Evolutionary conservation across 768 basidiomycete genomes (phyloP).

Genomic region (Russula ochroleuca): DNA sequence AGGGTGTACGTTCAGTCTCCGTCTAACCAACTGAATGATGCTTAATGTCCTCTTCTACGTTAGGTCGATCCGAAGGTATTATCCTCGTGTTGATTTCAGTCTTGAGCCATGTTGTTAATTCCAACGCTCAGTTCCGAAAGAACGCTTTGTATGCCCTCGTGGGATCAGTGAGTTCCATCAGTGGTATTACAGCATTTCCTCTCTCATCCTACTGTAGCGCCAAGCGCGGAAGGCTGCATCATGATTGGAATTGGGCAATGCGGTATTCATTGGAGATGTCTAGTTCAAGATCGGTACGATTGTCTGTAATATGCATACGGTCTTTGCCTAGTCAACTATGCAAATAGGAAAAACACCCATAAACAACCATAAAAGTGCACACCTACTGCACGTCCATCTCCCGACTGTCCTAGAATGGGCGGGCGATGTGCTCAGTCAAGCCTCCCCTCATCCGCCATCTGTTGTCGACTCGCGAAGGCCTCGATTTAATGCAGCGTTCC

Average conservation of each 20-base stretch:
- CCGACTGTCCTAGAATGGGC: background rate
- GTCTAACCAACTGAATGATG: slow-evolving; percentile 33
- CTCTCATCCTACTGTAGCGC: slow-evolving; percentile 41
- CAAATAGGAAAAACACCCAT: slow-evolving; percentile 31
- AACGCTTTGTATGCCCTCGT: slow-evolving; percentile 68
- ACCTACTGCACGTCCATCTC: background rate
- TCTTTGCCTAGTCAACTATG: slow-evolving; percentile 22
- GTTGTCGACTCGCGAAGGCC: slow-evolving; percentile 16
- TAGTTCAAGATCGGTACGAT: slow-evolving; percentile 4
- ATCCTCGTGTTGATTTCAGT: slow-evolving; percentile 7
- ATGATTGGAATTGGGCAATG: slow-evolving; percentile 28
- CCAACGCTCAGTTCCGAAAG: slow-evolving; percentile 65
- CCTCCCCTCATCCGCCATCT: slow-evolving; percentile 12
- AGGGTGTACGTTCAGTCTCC: slow-evolving; percentile 87
- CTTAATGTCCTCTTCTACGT: slow-evolving; percentile 16
- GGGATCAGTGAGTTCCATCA: slow-evolving; percentile 59
- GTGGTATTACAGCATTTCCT: background rate
- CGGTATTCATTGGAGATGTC: slow-evolving; percentile 3
- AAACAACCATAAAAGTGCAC: slow-evolving; percentile 22
- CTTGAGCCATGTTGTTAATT: slow-evolving; percentile 1
- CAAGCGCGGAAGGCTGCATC: slow-evolving; percentile 61
- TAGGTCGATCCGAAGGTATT: slow-evolving; percentile 79
- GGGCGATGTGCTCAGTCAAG: background rate
- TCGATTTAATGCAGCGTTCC: slow-evolving; percentile 21
- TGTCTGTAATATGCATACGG: slow-evolving; percentile 23